Percentiles rank a stretch among this genome's conserved stretches.
These are phyloP conservation scores for Tribonema minus DNA, from an alignment of 108 stramenopile species.

Conservation along the genomic window DNA sequence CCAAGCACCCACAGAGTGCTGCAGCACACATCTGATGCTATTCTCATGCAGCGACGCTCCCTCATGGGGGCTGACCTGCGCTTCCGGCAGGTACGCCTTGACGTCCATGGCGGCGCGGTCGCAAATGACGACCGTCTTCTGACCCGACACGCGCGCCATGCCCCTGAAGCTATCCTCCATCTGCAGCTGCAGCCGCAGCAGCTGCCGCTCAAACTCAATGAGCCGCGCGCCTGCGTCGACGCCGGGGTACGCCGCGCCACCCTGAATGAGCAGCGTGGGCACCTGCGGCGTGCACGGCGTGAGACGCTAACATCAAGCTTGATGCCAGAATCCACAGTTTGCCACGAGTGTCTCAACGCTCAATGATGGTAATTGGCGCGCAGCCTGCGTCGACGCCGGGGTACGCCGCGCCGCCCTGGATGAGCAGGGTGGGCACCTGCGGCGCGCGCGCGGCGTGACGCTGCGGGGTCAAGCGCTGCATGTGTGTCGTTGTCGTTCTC, in stretches of 20 bases:
- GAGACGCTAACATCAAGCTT: no score
- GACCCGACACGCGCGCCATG: not conserved
- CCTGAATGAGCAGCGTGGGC: not conserved
- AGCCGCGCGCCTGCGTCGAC: slow-evolving; percentile 11
- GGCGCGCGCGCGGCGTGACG: not conserved
- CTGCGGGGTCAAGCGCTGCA: no score
- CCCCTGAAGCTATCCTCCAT: slow-evolving; percentile 33
- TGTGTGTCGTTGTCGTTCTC: no score
- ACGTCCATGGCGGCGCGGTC: slow-evolving; percentile 41
- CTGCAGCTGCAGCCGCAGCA: slow-evolving; percentile 37
- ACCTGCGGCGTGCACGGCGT: slow-evolving; percentile 10
- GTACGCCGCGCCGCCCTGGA: slow-evolving; percentile 5
- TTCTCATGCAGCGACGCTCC: not conserved
- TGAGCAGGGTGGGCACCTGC: slow-evolving; percentile 7
- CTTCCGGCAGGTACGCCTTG: slow-evolving; percentile 27
- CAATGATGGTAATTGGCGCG: no score
- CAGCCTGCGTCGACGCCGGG: no score
- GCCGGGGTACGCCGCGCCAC: slow-evolving; percentile 37
- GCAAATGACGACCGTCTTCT: slow-evolving; percentile 8
- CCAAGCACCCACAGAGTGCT: no score
- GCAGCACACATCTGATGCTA: no score
- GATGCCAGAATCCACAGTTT: no score
- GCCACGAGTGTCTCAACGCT: no score
- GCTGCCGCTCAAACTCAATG: slow-evolving; percentile 18
- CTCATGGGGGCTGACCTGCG: not conserved